These are phyloP conservation scores for Sideroxylon spinosum DNA, from an alignment of 179 eudicot genomes.

Conservation along the genomic window DNA sequence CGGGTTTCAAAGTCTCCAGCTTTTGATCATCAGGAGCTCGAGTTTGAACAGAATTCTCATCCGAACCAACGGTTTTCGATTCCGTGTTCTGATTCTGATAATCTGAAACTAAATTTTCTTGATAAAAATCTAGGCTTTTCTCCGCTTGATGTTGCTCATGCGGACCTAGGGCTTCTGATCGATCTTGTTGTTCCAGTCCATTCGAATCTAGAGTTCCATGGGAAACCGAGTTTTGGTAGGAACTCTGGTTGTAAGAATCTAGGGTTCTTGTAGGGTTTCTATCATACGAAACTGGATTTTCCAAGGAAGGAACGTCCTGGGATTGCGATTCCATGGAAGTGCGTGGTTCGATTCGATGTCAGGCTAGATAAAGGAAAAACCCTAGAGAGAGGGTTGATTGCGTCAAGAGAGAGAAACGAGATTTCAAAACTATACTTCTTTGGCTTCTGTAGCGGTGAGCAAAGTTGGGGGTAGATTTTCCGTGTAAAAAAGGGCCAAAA, in stretches of 20 bases:
- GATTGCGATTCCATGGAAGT: constrained; percentile 4
- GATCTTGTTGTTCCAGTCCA: background rate
- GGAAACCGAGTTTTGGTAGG: background rate
- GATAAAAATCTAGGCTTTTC: constrained; percentile 17
- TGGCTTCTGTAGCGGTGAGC: too few relatives aligned
- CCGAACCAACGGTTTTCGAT: background rate
- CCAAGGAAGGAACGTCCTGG: background rate
- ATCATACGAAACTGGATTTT: background rate
- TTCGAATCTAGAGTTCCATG: background rate
- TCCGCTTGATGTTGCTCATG: background rate
- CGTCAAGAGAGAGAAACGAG: too few relatives aligned
- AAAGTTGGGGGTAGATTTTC: too few relatives aligned
- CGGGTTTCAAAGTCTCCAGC: background rate
- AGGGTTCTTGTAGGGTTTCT: background rate
- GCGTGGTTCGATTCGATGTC: background rate
- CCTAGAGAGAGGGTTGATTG: background rate
- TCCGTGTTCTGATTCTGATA: background rate
- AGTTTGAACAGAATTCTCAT: constrained; percentile 5
- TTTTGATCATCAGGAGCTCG: background rate
- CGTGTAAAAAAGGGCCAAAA: too few relatives aligned
- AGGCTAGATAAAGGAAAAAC: background rate
- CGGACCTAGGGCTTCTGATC: background rate
- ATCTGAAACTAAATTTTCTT: background rate
- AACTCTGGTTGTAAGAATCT: background rate
- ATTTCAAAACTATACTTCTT: too few relatives aligned